Evolutionary conservation across 2,329 filamentous ascomycete genomes (phyloP).

Genomic region (Zalaria sp.): DNA sequence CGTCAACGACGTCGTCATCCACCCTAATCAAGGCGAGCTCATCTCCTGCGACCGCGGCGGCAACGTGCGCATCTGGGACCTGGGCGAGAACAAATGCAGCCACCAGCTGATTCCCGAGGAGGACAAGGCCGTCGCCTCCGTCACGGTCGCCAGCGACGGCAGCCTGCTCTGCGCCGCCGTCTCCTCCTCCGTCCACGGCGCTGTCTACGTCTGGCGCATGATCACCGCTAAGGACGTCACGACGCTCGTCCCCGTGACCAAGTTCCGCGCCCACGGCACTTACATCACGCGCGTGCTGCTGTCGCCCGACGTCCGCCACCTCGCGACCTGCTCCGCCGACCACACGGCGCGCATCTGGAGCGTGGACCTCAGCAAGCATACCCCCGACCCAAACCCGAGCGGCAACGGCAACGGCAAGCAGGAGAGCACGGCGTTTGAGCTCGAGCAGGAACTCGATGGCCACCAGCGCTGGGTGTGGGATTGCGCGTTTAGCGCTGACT

Average conservation of each 20-base stretch:
- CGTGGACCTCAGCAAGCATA: slow-evolving; percentile 44
- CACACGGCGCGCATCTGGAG: slow-evolving; percentile 96
- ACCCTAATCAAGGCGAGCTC: slow-evolving; percentile 95
- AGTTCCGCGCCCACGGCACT: slow-evolving; percentile 80
- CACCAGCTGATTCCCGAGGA: slow-evolving; percentile 95
- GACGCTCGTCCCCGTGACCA: slow-evolving; percentile 71
- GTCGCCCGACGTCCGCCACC: slow-evolving; percentile 84
- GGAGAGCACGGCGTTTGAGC: slow-evolving; percentile 46
- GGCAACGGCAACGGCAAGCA: slow-evolving; percentile 9
- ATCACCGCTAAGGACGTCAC: slow-evolving; percentile 71
- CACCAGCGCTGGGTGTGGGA: slow-evolving; percentile 98
- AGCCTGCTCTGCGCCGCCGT: slow-evolving; percentile 66
- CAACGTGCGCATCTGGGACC: slow-evolving; percentile 88
- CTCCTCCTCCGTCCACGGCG: slow-evolving; percentile 78
- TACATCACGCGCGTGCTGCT: slow-evolving; percentile 87
- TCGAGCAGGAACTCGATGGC: slow-evolving; percentile 75
- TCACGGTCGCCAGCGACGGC: slow-evolving; percentile 91
- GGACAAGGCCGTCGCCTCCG: slow-evolving; percentile 82
- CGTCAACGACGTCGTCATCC: slow-evolving; percentile 97
- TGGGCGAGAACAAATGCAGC: slow-evolving; percentile 92
- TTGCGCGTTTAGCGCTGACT: slow-evolving; percentile 87
- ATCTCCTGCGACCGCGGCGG: slow-evolving; percentile 91
- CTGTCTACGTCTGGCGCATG: slow-evolving; percentile 95
- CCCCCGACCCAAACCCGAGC: slow-evolving; percentile 2
- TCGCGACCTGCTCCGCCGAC: slow-evolving; percentile 86